Evolutionary conservation across 1,139 yeast genomes (phyloP), one percentile per base, ranked within the genome.

Genomic region (Debaryomycetaceae sp.): DNA sequence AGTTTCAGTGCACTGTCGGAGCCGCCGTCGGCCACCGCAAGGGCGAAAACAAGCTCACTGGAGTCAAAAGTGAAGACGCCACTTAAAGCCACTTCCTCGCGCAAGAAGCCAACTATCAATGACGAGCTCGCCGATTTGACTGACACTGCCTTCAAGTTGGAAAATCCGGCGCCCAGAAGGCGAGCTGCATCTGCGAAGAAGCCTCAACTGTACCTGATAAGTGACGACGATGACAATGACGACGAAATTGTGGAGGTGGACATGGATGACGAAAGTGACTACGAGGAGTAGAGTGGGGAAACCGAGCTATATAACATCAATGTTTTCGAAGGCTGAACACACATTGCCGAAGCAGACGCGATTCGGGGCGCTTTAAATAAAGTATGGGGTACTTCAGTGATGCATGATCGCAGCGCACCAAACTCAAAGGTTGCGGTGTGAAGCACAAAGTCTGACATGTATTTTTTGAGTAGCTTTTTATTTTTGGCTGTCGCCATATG

Each of bases 81-180:
- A 7, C 10, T 12, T 5, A 25, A 27, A 5, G 4, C 16, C 6
- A 5, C 14, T 4, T 13, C 15, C 10, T 27, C 29, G 9, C 20
- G 22, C 14, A 40, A 37, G 36, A 36, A 14, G n/a, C 28, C 8
- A 24, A 13, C 25, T 9, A 7, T 24, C n/a, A 28, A 41, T 19
- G 53, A 50, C 4, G 58, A 54, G 34, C 42, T 52, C 16, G 54
- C 51, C 2, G 57, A 52, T 23, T 40, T 53, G 23, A 28, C 42
- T 25, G 18, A 29, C 20, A 23, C 31, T 13, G 34, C 27, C 16
- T 24, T 31, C 17, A 17, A 16, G 18, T 20, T 19, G 17, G 24
- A 10, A 10, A 28, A 18, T 10, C 30, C 34, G 18, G 16, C 27
- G 16, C 25, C 32, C 16, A 29, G 23, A 5, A 29, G 34, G 22